Percentiles rank a stretch among this genome's conserved stretches.
Conservation (phyloP, 75 land plant species). For the Gnetum montanum region DNA sequence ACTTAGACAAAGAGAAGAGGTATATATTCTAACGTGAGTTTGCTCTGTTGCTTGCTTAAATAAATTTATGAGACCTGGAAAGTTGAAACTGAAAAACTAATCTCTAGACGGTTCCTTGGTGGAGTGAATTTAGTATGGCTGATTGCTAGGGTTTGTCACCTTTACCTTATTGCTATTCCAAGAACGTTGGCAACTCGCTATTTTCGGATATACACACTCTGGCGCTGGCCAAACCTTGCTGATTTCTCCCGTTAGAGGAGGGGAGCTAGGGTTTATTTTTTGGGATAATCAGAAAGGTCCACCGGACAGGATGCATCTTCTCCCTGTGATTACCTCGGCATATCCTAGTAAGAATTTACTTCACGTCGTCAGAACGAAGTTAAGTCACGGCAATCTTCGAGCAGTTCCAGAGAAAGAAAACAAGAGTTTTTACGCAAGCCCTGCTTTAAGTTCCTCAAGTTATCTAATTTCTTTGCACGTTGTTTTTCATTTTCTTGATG, state of each 20-base stretch:
- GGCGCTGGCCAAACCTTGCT: constrained; percentile 57
- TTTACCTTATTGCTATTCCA: constrained; percentile 43
- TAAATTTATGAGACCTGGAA: not conserved
- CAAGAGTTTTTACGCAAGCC: constrained; percentile 27
- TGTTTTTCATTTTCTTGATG: too few relatives aligned
- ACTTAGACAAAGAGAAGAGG: constrained; percentile 41
- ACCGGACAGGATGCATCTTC: constrained; percentile 29
- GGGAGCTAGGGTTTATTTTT: constrained; percentile 33
- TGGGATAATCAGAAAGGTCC: constrained; percentile 52
- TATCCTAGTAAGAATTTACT: constrained; percentile 51
- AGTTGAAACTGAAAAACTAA: not conserved
- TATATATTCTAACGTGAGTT: constrained; percentile 39
- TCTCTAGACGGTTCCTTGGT: constrained; percentile 36
- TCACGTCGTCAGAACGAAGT: constrained; percentile 38
- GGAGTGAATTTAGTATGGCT: constrained; percentile 51
- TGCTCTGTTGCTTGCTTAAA: not conserved
- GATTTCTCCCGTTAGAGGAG: constrained; percentile 39
- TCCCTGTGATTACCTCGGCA: constrained; percentile 48
- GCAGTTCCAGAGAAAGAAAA: constrained; percentile 33
- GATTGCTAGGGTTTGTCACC: constrained; percentile 41
- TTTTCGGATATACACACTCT: constrained; percentile 45
- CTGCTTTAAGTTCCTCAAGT: too few relatives aligned
- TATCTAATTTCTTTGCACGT: not conserved
- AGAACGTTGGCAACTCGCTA: constrained; percentile 43
- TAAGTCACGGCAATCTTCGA: constrained; percentile 39